These are phyloP conservation scores for Alternaria arborescens DNA, from an alignment of 2,329 filamentous ascomycete species.

Conservation along the genomic window DNA sequence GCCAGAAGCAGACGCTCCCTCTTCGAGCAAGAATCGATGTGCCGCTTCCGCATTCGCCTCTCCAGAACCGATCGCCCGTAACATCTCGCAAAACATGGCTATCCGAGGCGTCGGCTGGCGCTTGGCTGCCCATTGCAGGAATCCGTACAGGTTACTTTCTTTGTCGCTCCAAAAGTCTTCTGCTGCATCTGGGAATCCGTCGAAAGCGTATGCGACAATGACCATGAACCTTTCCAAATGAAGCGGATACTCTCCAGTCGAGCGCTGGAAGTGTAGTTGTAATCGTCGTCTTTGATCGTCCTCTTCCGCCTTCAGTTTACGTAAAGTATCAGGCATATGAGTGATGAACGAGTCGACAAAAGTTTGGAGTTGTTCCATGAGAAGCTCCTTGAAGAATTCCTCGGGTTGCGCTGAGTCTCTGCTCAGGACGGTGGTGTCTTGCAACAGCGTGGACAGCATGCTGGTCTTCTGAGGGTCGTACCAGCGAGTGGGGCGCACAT, in stretches of 20 bases:
- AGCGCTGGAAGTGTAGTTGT: conserved; percentile 54
- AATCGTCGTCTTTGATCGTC: conserved; percentile 76
- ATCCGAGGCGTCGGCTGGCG: conserved; percentile 95
- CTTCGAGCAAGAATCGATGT: conserved; percentile 89
- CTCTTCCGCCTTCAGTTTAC: conserved; percentile 85
- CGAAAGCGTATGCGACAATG: conserved; percentile 90
- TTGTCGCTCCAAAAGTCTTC: conserved; percentile 91
- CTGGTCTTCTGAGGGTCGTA: conserved; percentile 85
- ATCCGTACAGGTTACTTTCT: conserved; percentile 92
- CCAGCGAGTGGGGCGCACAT: conserved; percentile 83
- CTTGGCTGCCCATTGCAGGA: conserved; percentile 96
- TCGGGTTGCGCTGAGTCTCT: conserved; percentile 75
- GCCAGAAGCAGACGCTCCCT: conserved; percentile 71
- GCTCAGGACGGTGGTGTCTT: conserved; percentile 75
- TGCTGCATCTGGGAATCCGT: conserved; percentile 83
- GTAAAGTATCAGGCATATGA: conserved; percentile 91
- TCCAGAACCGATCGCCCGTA: conserved; percentile 85
- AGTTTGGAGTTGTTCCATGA: conserved; percentile 83
- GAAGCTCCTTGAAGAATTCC: conserved; percentile 72
- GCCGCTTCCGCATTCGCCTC: conserved; percentile 83
- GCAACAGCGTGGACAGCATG: conserved; percentile 81
- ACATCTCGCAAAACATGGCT: conserved; percentile 95
- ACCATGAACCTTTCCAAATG: conserved; percentile 89
- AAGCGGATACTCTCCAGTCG: conserved; percentile 63
- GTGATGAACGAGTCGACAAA: conserved; percentile 94